phyloP scores from a whole-genome alignment of 257 asterid genomes.

The Asclepias syriaca region DNA sequence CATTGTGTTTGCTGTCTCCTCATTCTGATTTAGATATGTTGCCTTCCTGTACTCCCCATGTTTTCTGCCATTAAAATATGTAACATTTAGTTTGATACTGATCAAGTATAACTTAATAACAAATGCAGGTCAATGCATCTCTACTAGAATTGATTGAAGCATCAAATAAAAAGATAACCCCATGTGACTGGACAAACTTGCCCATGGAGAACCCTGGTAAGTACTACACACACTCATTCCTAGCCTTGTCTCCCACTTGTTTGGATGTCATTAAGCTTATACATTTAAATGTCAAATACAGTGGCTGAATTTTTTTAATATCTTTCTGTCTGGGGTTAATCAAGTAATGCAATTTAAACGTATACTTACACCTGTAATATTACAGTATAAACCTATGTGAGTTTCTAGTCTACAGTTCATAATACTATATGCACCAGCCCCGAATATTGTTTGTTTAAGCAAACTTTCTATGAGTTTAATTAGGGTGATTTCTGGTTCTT shows the following conservation, averaged over 20 bases:
- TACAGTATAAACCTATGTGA: not conserved
- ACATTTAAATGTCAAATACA: not conserved
- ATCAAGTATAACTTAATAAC: not conserved
- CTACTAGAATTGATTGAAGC: constrained; percentile 73
- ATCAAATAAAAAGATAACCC: constrained; percentile 39
- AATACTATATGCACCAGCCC: not conserved
- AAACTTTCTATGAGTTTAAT: not conserved
- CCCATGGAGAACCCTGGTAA: constrained; percentile 60
- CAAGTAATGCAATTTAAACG: not conserved
- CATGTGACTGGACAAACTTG: constrained; percentile 80
- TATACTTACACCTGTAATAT: not conserved
- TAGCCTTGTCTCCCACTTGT: constrained; percentile 1
- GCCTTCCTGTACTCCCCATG: not conserved
- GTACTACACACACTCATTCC: constrained; percentile 16
- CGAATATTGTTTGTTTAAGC: not conserved
- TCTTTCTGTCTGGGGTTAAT: not conserved
- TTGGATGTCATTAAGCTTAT: not conserved
- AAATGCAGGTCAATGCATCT: constrained; percentile 70
- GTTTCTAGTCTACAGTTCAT: not conserved
- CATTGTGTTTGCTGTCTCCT: not conserved
- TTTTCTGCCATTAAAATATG: not conserved
- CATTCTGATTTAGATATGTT: not conserved
- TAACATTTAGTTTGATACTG: not conserved
- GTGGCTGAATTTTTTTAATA: not conserved
- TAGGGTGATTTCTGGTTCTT: no score